phyloP scores from a whole-genome alignment of 2,329 filamentous ascomycete genomes.

The Fusarium gaditjirri region DNA sequence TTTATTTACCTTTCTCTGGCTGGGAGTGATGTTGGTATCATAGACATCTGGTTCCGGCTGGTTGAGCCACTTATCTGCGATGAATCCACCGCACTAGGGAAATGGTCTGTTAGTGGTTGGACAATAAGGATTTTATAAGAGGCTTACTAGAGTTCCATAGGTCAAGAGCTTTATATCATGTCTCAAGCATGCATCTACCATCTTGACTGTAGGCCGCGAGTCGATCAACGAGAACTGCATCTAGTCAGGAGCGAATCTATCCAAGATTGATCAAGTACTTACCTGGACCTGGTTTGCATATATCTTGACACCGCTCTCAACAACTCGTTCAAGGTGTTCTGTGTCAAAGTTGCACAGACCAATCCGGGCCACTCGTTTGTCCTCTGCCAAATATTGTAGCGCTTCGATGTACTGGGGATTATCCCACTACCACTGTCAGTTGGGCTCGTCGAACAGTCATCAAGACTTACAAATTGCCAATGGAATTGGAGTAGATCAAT shows the following conservation, averaged over 20 bases:
- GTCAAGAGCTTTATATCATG: neutral
- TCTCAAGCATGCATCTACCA: neutral
- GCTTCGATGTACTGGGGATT: neutral
- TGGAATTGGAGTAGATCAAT: neutral
- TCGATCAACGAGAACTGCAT: neutral
- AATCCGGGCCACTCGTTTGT: neutral
- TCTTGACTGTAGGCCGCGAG: neutral
- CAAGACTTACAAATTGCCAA: neutral
- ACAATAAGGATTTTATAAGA: fast-evolving
- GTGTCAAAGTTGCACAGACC: neutral
- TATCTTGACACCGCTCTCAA: neutral
- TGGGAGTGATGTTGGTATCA: neutral
- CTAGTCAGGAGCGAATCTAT: fast-evolving
- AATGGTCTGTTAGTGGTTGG: neutral
- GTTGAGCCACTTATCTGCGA: neutral
- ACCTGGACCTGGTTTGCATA: neutral
- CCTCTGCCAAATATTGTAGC: neutral
- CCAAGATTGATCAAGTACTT: fast-evolving
- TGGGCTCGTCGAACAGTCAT: fast-evolving
- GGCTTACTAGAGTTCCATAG: neutral
- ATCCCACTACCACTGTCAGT: neutral
- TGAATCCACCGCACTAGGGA: neutral
- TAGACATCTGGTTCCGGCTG: neutral
- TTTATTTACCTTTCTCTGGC: neutral
- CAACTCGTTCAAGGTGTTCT: neutral